Base-by-base conservation (phyloP, 352 stramenopile genomes). In the Phytophthora citricola region DNA sequence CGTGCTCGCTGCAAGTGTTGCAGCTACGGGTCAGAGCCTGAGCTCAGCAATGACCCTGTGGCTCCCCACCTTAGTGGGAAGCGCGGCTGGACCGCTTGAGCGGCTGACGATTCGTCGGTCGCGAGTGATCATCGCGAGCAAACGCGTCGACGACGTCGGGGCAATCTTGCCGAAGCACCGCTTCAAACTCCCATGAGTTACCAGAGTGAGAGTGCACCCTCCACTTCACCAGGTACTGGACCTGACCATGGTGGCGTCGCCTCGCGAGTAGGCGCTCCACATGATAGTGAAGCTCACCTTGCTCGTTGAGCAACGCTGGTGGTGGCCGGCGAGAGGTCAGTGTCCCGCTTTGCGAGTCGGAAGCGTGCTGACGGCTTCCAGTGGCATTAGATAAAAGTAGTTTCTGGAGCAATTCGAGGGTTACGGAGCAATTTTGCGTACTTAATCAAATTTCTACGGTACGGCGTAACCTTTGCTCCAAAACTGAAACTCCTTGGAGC, bases 211-310 rank as follows among this genome's bases (percentile, higher is more conserved):
- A 10, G 4, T 38, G 1, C 2, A 1, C 4, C 4, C 32, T 9
- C 38, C 38, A 44, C 38, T n/a, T 22, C 38, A 44, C 26, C 15
- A 51, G 14, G 31, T 51, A 51, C 26, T 51, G 45, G 45, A 3
- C 38, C 5, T 51, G 26, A 4, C 26, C 45, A 9, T 7, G 5
- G 29, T 27, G 46, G 5, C 27, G 12, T 12, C 46, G 27, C 10
- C 46, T 27, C 27, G 22, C 6, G 3, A 53, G 29, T n/a, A 53
- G 8, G 1, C 14, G 27, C 2, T 53, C 46, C 27, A 53, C 27
- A 22, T 53, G 29, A 27, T 22, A 40, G 46, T 53, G 46, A 31
- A 40, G 45, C n/a, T 26, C 24, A 1, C 24, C 24, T 3, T 26
- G 24, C 24, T 26, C 24, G 3, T 26, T 3, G 3, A 26, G 24